Conservation (phyloP, 73 alveolate species). For the Tetrahymena borealis region DNA sequence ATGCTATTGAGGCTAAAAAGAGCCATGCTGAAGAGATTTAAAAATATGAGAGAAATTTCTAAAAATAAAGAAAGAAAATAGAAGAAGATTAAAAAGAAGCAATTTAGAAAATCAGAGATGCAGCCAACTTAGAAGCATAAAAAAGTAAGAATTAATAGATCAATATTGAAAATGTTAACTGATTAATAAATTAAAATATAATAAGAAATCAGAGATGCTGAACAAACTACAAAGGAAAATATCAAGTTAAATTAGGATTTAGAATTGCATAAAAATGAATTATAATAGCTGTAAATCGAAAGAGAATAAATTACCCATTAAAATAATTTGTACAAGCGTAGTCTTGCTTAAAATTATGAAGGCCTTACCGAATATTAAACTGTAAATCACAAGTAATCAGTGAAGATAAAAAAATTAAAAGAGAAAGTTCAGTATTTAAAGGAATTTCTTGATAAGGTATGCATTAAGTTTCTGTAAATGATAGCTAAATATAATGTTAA, state of each 20-base stretch:
- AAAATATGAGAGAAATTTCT: conserved; percentile 11
- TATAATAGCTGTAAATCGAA: conserved; percentile 10
- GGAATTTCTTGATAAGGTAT: neutral
- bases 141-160: conserved; percentile 4
- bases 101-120: conserved; percentile 30
- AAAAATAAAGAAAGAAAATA: conserved; percentile 14
- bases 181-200: neutral
- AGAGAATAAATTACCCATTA: conserved; percentile 7
- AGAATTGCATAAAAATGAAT: neutral
- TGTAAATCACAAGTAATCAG: neutral
- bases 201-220: conserved; percentile 26
- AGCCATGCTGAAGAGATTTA: conserved; percentile 8
- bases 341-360: conserved; percentile 6
- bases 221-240: conserved; percentile 30
- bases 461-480: neutral
- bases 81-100: conserved; percentile 18
- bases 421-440: conserved; percentile 24
- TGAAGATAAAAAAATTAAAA: conserved; percentile 18
- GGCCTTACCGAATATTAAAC: conserved; percentile 9
- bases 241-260: conserved; percentile 34
- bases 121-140: conserved; percentile 14
- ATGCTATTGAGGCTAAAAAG: conserved; percentile 6
- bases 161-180: neutral
- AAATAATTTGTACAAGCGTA: conserved; percentile 2
- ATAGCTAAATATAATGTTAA: neutral